These are phyloP conservation scores for Rhodomyrtus tomentosa DNA, from an alignment of 345 rosid species.

Conservation along the genomic window DNA sequence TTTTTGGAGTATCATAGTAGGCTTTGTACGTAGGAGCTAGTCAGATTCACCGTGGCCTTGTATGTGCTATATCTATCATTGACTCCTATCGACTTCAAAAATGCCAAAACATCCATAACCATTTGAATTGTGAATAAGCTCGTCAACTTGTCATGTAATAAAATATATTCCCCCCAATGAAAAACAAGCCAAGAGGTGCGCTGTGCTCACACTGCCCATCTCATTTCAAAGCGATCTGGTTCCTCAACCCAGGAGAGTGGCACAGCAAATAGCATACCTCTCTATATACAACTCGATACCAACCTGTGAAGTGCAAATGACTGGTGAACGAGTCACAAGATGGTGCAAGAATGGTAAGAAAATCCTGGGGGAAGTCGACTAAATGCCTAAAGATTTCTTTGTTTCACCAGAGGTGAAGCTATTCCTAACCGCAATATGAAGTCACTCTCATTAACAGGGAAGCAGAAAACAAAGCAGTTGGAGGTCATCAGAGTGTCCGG, in stretches of 20 bases:
- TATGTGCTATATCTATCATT: not conserved
- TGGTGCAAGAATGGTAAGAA: not conserved
- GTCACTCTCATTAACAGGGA: not conserved
- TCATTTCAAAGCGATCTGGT: not conserved
- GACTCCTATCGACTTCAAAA: not conserved
- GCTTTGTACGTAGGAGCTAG: not conserved
- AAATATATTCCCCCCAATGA: not conserved
- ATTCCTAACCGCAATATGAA: not conserved
- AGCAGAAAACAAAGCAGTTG: not conserved
- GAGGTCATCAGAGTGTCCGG: slow-evolving; percentile 41
- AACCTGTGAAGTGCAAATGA: not conserved
- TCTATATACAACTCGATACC: not conserved
- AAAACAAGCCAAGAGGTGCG: not conserved
- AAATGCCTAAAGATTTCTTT: slow-evolving; percentile 5
- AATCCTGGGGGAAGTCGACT: not conserved
- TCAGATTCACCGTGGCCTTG: not conserved
- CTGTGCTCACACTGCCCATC: not conserved
- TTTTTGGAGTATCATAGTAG: not conserved
- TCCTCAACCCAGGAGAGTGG: not conserved
- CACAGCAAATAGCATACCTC: not conserved
- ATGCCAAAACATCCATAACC: not conserved
- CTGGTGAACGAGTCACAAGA: not conserved
- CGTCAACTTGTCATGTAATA: not conserved
- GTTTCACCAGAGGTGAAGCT: slow-evolving; percentile 2
- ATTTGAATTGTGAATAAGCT: not conserved